These are phyloP conservation scores for Sphagnum contortum DNA, from an alignment of 225 moss, liverwort and hornwort species.

Conservation along the genomic window DNA sequence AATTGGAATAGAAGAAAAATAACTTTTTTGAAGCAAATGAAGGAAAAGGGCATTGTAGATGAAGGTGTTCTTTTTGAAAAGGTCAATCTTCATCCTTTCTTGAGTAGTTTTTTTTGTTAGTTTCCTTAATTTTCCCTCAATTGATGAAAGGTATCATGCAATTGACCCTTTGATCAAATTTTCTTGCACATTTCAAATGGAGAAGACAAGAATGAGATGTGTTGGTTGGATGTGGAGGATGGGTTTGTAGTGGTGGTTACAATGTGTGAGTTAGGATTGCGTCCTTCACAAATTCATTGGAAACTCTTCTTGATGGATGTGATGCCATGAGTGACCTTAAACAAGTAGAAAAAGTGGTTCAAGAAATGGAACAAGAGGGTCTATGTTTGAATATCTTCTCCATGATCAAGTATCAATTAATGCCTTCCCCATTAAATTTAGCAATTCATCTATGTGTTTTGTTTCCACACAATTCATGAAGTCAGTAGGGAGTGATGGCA, in stretches of 20 bases:
- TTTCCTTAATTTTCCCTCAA: too few relatives aligned
- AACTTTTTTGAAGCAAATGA: slow-evolving; percentile 50
- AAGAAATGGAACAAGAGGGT: slow-evolving; percentile 61
- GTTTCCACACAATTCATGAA: too few relatives aligned
- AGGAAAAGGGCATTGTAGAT: slow-evolving; percentile 45
- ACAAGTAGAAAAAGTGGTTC: slow-evolving; percentile 46
- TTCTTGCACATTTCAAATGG: slow-evolving; percentile 58
- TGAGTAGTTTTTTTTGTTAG: too few relatives aligned
- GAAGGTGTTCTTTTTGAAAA: slow-evolving; percentile 61
- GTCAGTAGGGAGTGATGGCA: too few relatives aligned
- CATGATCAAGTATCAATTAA: slow-evolving; percentile 47
- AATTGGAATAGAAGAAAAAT: slow-evolving; percentile 45
- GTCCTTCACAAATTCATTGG: slow-evolving; percentile 65
- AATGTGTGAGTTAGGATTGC: slow-evolving; percentile 51
- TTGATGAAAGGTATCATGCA: background rate
- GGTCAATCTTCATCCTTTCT: slow-evolving; percentile 18
- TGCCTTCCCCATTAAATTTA: too few relatives aligned
- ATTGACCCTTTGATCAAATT: slow-evolving; percentile 23
- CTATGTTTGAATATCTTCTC: slow-evolving; percentile 64
- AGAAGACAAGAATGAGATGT: slow-evolving; percentile 46
- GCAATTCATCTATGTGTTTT: too few relatives aligned
- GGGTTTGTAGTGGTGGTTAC: slow-evolving; percentile 50
- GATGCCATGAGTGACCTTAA: slow-evolving; percentile 39
- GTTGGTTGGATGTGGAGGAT: slow-evolving; percentile 39
- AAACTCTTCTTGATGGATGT: slow-evolving; percentile 68